Base-by-base conservation (phyloP, 1,284 basidiomycete genomes). In the Neonothopanus nambi region DNA sequence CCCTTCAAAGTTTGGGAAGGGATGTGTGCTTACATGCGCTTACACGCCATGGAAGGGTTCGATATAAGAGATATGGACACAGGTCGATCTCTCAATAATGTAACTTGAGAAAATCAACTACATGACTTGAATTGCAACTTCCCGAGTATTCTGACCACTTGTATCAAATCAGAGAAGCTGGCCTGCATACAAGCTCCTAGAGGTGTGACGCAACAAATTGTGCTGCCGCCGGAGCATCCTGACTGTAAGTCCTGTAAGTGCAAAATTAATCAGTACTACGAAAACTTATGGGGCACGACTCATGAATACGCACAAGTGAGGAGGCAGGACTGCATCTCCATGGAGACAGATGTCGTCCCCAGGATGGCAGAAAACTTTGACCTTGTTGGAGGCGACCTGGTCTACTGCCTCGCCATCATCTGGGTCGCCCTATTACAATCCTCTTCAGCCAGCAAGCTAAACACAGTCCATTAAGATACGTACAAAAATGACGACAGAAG, bases 401-500 rank as follows among this genome's bases (percentile, higher is more conserved):
- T 39, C 41, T 11, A 60, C 33, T 7, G 42, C 8, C 24, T 58
- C 40, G 5, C 52, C 51, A 5, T 49, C 36, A 50, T 58, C 57
- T 2, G 59, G 59, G 30, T 60, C 57, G 15, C 59, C 59, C 58
- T 59, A 23, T 15, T 13, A 9, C 8, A 33, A 5, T 9, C 30
- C 13, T 13, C 4, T 37, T n/a, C 1, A n/a, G 9, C n/a, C 2
- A 18, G 21, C 17, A 28, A 26, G 17, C 21, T 24, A 30, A 24
- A 23, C 23, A 50, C 24, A 41, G 15, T 15, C 40, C 11, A 5
- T 48, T 15, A 21, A n/a, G 33, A 28, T 18, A 44, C 52, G 17
- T 36, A 60, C 57, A 24, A 61, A 61, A 35, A 55, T 61, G 11
- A 61, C 60, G 6, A 50, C 52, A 11, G 55, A 55, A 4, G 51